These are phyloP conservation scores for Candida berthetii DNA, from an alignment of 805 yeast genomes.

Conservation along the genomic window DNA sequence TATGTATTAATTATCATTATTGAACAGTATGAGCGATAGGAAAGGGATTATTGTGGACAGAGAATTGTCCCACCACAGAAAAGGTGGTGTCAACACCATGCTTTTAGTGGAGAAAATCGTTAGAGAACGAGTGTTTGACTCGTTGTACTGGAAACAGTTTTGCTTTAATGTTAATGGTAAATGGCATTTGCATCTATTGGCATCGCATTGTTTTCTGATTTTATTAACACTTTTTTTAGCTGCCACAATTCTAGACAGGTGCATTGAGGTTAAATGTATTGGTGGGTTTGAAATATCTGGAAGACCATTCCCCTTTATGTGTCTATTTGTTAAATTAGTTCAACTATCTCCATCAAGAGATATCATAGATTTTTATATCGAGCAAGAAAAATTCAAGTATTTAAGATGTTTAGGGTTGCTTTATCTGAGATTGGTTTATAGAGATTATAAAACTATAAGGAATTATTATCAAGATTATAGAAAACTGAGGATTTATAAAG, in stretches of 20 bases:
- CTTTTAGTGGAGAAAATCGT: conserved; percentile 52
- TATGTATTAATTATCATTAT: neutral
- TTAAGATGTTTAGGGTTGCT: conserved; percentile 61
- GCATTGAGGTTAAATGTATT: conserved; percentile 36
- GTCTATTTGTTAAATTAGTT: conserved; percentile 68
- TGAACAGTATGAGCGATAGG: neutral
- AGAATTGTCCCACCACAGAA: conserved; percentile 10
- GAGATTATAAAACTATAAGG: conserved; percentile 33
- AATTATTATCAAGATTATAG: conserved; percentile 59
- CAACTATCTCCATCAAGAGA: conserved; percentile 67
- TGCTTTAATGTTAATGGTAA: conserved; percentile 41
- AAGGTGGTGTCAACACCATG: conserved; percentile 42
- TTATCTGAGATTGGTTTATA: conserved; percentile 42
- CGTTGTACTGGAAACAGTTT: conserved; percentile 50
- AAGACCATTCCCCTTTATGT: conserved; percentile 66
- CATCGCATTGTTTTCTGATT: too few species aligned
- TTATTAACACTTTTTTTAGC: conserved; percentile 14
- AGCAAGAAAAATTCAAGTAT: conserved; percentile 72
- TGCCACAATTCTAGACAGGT: conserved; percentile 43
- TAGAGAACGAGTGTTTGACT: conserved; percentile 49
- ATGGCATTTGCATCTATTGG: neutral
- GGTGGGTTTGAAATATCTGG: conserved; percentile 55
- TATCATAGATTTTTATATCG: conserved; percentile 45
- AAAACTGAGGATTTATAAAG: conserved; percentile 46
- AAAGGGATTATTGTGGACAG: conserved; percentile 10